Percentiles rank a stretch among this genome's conserved stretches.
Evolutionary conservation across 1,139 yeast species (phyloP).

Genomic region (Geotrichum europaeum): DNA sequence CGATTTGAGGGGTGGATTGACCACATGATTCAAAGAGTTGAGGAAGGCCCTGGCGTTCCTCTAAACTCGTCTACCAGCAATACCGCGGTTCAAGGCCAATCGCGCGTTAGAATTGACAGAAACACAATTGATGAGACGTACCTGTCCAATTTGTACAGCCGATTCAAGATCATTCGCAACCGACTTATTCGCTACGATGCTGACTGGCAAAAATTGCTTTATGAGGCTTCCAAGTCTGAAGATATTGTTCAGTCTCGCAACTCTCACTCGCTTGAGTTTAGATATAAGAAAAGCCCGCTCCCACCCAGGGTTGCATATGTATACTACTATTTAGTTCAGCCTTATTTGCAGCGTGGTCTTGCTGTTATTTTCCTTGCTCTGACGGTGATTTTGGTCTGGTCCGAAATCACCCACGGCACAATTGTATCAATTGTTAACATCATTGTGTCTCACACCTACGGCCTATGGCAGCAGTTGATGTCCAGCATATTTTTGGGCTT

Average conservation of each 20-base stretch:
- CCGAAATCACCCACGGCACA: conserved; percentile 72
- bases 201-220: conserved; percentile 38
- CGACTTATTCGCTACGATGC: conserved; percentile 35
- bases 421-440: conserved; percentile 54
- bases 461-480: conserved; percentile 33
- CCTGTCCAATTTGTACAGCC: conserved; percentile 25
- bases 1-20: conserved; percentile 38
- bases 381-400: conserved; percentile 56
- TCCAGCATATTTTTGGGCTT: conserved; percentile 51
- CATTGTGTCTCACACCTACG: conserved; percentile 35
- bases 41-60: conserved; percentile 22
- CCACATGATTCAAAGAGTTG: conserved; percentile 30
- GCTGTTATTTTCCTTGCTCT: conserved; percentile 41
- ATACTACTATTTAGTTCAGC: conserved; percentile 42
- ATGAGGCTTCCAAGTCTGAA: conserved; percentile 36
- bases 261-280: conserved; percentile 26
- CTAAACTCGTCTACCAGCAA: conserved; percentile 14
- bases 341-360: conserved; percentile 41
- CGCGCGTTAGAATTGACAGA: conserved; percentile 26
- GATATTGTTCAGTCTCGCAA: conserved; percentile 28
- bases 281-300: conserved; percentile 30
- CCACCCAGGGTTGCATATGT: conserved; percentile 39
- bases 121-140: conserved; percentile 29
- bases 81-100: conserved; percentile 18
- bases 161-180: conserved; percentile 26